A percentile compares a stretch with the other conserved stretches of the same genome.
phyloP scores from a whole-genome alignment of 371 early-diverging fungal genomes.

The Synchytrium microbalum region DNA sequence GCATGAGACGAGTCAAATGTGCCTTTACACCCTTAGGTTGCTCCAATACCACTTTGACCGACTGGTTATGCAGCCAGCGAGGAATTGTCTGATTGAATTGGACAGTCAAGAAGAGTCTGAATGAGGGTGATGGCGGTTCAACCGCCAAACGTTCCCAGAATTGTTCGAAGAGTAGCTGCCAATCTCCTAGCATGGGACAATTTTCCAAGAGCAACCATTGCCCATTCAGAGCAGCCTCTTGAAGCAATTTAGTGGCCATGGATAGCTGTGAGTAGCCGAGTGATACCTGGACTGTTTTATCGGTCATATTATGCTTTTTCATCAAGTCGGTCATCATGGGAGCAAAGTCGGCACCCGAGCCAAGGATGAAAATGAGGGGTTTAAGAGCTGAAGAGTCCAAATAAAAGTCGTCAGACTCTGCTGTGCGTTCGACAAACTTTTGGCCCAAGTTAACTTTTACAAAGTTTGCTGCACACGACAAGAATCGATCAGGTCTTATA shows the following conservation, averaged over 20 bases:
- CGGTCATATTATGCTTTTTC: conserved; percentile 36
- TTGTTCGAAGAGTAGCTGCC: conserved; percentile 48
- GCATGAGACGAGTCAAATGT: conserved; percentile 30
- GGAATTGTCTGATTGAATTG: conserved; percentile 47
- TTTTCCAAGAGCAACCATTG: conserved; percentile 51
- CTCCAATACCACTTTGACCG: conserved; percentile 53
- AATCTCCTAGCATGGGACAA: conserved; percentile 46
- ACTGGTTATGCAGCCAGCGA: conserved; percentile 41
- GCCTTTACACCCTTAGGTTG: conserved; percentile 49
- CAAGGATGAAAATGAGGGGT: conserved; percentile 46
- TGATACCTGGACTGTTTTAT: conserved; percentile 38
- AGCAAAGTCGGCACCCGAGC: conserved; percentile 46
- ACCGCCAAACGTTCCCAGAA: conserved; percentile 38
- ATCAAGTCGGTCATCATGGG: conserved; percentile 31
- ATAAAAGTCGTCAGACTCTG: conserved; percentile 41
- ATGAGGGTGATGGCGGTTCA: conserved; percentile 40
- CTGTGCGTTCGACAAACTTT: conserved; percentile 44
- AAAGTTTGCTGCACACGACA: conserved; percentile 40
- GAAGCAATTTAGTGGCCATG: conserved; percentile 41
- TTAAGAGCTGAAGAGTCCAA: conserved; percentile 38
- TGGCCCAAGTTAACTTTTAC: conserved; percentile 43
- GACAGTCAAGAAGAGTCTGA: conserved; percentile 46
- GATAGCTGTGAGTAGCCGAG: conserved; percentile 49
- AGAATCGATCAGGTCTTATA: conserved; percentile 40
- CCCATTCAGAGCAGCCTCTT: conserved; percentile 41